Percentiles rank a stretch among this genome's conserved stretches.
These are phyloP conservation scores for Chytriomyces sp. DNA, from an alignment of 192 early-diverging fungal species.

Conservation along the genomic window DNA sequence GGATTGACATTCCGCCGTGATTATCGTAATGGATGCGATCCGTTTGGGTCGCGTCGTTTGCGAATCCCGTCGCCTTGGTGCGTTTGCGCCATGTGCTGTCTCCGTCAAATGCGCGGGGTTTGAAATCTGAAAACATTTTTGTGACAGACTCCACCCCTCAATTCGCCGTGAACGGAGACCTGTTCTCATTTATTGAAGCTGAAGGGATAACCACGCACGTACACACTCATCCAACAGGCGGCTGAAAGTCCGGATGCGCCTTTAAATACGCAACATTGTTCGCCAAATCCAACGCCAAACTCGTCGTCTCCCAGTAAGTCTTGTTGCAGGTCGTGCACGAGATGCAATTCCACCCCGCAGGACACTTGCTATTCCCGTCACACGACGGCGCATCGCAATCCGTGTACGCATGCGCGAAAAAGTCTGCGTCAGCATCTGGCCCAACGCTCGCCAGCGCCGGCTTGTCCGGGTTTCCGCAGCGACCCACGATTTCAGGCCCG, in stretches of 20 bases:
- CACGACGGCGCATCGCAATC: neutral
- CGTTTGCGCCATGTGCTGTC: conserved; percentile 1
- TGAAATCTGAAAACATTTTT: conserved; percentile 25
- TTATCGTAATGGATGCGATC: conserved; percentile 10
- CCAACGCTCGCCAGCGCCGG: neutral
- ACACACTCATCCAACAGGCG: neutral
- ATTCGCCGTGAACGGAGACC: neutral
- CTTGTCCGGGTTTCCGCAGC: neutral
- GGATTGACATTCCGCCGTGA: conserved; percentile 20
- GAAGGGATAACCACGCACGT: too few relatives aligned
- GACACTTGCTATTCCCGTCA: neutral
- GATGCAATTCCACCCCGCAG: neutral
- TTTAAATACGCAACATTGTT: neutral
- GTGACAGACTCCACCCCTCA: neutral
- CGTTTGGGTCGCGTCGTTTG: conserved; percentile 3
- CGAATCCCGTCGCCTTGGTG: conserved; percentile 15
- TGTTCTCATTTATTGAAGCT: too few relatives aligned
- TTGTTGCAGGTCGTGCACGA: neutral
- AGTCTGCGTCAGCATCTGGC: neutral
- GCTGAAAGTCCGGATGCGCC: neutral
- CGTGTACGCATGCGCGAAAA: neutral
- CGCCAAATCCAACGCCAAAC: neutral
- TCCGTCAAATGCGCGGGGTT: neutral
- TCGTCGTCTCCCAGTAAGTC: neutral
- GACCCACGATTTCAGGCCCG: neutral